A percentile compares a stretch with the other conserved stretches of the same genome.
Conservation (phyloP, 257 asterid species). For the Solanum commersonii region DNA sequence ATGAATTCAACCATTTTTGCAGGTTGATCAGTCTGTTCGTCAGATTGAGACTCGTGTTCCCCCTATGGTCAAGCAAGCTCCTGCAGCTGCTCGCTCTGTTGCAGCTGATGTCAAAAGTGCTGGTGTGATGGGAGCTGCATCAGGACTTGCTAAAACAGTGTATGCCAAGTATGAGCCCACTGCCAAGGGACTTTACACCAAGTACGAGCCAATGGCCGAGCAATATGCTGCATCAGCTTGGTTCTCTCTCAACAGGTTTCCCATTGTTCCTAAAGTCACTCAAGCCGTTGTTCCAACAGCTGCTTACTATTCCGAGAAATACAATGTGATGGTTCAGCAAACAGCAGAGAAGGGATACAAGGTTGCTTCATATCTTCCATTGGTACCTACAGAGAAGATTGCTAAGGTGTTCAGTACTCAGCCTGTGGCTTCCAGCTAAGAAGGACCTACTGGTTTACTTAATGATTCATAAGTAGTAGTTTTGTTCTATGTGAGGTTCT, state of each 20-base stretch:
- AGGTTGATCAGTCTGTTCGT: slow-evolving; percentile 75
- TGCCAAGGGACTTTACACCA: slow-evolving; percentile 64
- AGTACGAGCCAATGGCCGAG: slow-evolving; percentile 84
- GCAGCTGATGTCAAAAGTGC: slow-evolving; percentile 51
- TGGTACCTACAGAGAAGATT: slow-evolving; percentile 71
- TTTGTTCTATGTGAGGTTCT: not conserved
- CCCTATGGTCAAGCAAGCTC: slow-evolving; percentile 60
- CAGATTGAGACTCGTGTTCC: slow-evolving; percentile 58
- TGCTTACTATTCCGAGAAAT: slow-evolving; percentile 49
- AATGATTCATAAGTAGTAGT: not conserved
- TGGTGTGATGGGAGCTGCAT: slow-evolving; percentile 68
- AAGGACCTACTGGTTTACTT: not conserved
- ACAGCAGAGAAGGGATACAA: slow-evolving; percentile 66
- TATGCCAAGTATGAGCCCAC: slow-evolving; percentile 72
- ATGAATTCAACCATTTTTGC: not conserved
- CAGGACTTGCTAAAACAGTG: slow-evolving; percentile 59
- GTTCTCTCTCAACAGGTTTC: slow-evolving; percentile 58
- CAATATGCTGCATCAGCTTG: slow-evolving; percentile 62
- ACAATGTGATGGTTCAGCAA: slow-evolving; percentile 56
- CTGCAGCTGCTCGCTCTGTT: slow-evolving; percentile 55
- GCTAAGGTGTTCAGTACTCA: slow-evolving; percentile 35
- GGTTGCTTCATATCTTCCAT: slow-evolving; percentile 63
- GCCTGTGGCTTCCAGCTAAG: slow-evolving; percentile 7
- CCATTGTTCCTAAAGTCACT: slow-evolving; percentile 61
- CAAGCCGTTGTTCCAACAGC: slow-evolving; percentile 73